Evolutionary conservation across 805 yeast species (phyloP), one percentile per base, ranked within the genome.

Genomic region (Kregervanrija delftensis): DNA sequence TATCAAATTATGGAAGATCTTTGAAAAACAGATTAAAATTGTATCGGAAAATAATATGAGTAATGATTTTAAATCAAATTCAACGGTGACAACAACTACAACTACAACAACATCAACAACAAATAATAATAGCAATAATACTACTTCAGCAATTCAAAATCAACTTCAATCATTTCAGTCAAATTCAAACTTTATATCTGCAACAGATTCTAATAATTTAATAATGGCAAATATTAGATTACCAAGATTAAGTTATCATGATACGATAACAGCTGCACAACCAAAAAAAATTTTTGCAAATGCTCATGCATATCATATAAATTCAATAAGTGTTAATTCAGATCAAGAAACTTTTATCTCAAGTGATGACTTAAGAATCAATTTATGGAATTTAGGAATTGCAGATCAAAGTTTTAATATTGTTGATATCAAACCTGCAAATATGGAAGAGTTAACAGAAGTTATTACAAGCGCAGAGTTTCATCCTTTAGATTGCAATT

Each of bases 401-500:
- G 88, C 96, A 15, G 96, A 91, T 66, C 96, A 91, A 68, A 79
- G 90, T 57, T 93, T 93, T 68, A 95, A 93, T 65, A 93, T 93
- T 53, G 98, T 93, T 47, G 99, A 93, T 67, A 93, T 93, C 59
- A 89, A 95, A 64, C 99, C 99, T 9, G 86, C 89, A 6, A 89
- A 89, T 66, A 95, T 93, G 99, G 99, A 93, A 70, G 99, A 93
- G 68, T 76, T 93, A 57, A 91, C 99, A 9, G 99, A 93, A 66
- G 99, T 93, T 42, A 91, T 93, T 52, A 93, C 99, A 13, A 78
- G 90, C 58, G 95, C 98, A 2, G 96, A 90, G 64, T 93, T 93
- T 70, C 98, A 95, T 65, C 99, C 99, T 12, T 67, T 71, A 39
- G 81, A 82, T 61, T 93, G 99, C 72, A 93, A 93, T 64, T 69